A percentile compares a stretch with the other conserved stretches of the same genome.
Evolutionary conservation across 1,284 basidiomycete species (phyloP).

Genomic region (Papiliotrema flavescens): DNA sequence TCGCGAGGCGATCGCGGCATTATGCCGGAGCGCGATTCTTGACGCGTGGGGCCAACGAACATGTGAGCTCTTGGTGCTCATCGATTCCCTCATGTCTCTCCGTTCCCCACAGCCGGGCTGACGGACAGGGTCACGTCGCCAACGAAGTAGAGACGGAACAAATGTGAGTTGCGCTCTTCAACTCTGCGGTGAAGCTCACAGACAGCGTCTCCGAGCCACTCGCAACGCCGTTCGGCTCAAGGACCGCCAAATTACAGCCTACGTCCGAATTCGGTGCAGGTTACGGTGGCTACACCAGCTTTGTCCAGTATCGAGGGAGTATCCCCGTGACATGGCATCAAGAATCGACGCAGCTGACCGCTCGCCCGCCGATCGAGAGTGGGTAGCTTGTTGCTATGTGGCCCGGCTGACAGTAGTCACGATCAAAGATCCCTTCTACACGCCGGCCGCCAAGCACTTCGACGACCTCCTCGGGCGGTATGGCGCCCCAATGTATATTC

Average conservation of each 20-base stretch:
- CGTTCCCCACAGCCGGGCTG: background rate
- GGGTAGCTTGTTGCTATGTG: background rate
- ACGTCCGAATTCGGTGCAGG: conserved; percentile 25
- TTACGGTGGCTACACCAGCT: conserved; percentile 79
- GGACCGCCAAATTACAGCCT: conserved; percentile 11
- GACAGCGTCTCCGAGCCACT: conserved; percentile 76
- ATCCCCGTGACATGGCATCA: conserved; percentile 97
- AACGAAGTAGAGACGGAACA: conserved; percentile 99
- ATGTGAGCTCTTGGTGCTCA: conserved; percentile 18
- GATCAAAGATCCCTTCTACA: conserved; percentile 92
- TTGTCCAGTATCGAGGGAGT: conserved; percentile 93
- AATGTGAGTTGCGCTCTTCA: conserved; percentile 53
- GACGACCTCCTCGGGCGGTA: conserved; percentile 88
- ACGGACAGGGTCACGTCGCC: conserved; percentile 81
- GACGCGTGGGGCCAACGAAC: conserved; percentile 88
- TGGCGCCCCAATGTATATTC: conserved; percentile 82
- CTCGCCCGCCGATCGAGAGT: conserved; percentile 3
- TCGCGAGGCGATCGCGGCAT: conserved; percentile 89
- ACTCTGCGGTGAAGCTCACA: conserved; percentile 1
- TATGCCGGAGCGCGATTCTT: conserved; percentile 95
- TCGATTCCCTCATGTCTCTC: too few relatives aligned
- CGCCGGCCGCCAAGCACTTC: conserved; percentile 89
- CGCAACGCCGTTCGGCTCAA: conserved; percentile 84
- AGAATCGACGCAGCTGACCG: conserved; percentile 79
- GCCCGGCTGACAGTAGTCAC: conserved; percentile 59